Evolutionary conservation across 208 protist genomes (phyloP).

Genomic region (Leptomonas seymouri): DNA sequence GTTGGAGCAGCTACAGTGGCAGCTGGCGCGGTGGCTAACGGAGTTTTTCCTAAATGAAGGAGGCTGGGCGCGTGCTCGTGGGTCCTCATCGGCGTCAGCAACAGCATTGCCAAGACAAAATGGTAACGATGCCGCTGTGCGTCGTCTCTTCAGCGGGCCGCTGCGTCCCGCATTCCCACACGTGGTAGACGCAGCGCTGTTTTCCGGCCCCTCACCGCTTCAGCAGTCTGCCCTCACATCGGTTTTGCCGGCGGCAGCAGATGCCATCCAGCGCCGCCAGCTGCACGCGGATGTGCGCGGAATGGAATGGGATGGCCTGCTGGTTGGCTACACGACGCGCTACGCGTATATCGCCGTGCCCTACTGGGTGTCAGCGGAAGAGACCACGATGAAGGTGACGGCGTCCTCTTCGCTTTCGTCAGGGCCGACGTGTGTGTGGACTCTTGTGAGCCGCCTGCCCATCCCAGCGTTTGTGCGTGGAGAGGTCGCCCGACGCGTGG

Average conservation of each 20-base stretch:
- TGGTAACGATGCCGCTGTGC: constrained; percentile 1
- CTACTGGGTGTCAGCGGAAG: constrained; percentile 18
- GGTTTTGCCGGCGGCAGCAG: background rate
- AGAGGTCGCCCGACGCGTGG: background rate
- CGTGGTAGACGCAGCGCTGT: constrained; percentile 25
- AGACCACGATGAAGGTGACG: background rate
- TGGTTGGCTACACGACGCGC: constrained; percentile 57
- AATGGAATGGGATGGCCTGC: constrained; percentile 63
- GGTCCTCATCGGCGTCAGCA: background rate
- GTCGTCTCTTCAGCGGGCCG: constrained; percentile 20
- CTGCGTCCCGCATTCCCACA: constrained; percentile 9
- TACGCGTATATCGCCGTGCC: constrained; percentile 82
- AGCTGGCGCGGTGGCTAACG: constrained; percentile 58
- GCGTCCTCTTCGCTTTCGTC: background rate
- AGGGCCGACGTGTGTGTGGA: constrained; percentile 23
- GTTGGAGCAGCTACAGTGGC: constrained; percentile 43
- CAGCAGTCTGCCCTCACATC: background rate
- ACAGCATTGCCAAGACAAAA: background rate
- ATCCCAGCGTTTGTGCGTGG: constrained; percentile 22
- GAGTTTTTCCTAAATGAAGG: constrained; percentile 79
- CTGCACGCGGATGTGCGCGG: constrained; percentile 76
- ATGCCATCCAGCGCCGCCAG: constrained; percentile 25
- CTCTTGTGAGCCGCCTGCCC: constrained; percentile 40
- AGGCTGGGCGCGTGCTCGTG: constrained; percentile 45
- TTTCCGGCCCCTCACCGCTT: background rate